phyloP scores from a whole-genome alignment of 2,329 filamentous ascomycete genomes.

The Xylariaceae sp. region DNA sequence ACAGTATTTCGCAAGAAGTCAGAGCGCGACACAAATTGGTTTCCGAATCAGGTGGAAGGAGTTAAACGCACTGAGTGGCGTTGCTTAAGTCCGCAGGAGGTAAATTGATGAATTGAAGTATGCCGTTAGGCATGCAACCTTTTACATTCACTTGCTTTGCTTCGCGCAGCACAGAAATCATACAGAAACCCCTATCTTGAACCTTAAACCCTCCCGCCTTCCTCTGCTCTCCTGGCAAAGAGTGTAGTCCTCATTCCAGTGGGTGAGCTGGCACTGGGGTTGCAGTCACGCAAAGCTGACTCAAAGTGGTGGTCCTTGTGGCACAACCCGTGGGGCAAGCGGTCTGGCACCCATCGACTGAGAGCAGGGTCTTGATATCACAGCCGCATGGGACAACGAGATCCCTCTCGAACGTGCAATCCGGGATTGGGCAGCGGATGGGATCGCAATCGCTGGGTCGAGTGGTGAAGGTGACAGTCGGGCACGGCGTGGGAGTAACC shows the following conservation, averaged over 20 bases:
- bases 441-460: constrained; percentile 41
- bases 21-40: too few species aligned
- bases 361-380: constrained; percentile 42
- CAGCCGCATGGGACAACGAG: constrained; percentile 46
- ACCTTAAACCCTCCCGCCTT: background rate
- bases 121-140: background rate
- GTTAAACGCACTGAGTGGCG: too few species aligned
- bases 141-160: background rate
- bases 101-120: background rate
- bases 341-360: constrained; percentile 44
- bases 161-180: background rate
- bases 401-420: constrained; percentile 39
- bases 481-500: constrained; percentile 35
- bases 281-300: constrained; percentile 30
- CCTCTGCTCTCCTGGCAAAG: background rate
- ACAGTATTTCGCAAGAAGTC: too few species aligned
- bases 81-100: too few species aligned
- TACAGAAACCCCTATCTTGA: background rate
- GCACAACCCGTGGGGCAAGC: constrained; percentile 43
- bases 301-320: constrained; percentile 41
- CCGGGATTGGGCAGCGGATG: constrained; percentile 45
- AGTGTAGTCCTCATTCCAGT: background rate
- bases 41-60: too few species aligned
- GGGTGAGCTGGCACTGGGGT: background rate
- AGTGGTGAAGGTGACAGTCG: constrained; percentile 44